Evolutionary conservation across 2,329 filamentous ascomycete species (phyloP).

Genomic region (Hymenoscyphus occultus): DNA sequence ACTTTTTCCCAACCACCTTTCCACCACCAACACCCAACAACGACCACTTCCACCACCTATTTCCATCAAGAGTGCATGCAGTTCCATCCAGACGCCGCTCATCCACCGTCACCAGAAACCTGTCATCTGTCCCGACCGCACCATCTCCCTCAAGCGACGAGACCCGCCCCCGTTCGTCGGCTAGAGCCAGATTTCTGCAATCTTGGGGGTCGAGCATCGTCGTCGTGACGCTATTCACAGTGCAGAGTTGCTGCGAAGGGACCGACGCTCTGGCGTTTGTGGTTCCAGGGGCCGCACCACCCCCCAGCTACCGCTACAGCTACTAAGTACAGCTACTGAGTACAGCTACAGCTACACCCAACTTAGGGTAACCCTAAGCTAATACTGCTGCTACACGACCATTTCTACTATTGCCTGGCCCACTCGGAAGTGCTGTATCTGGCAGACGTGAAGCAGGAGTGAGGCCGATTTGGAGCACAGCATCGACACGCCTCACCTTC

Average conservation of each 20-base stretch:
- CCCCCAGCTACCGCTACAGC: no score
- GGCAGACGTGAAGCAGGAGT: not conserved
- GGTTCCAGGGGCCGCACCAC: not conserved
- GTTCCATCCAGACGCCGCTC: not conserved
- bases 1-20: not conserved
- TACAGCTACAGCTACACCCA: not conserved
- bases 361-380: not conserved
- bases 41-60: not conserved
- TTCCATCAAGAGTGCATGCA: not conserved
- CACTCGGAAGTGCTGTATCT: not conserved
- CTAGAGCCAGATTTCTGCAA: not conserved
- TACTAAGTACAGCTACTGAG: no score
- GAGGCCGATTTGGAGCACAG: not conserved
- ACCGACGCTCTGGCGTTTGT: not conserved
- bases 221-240: constrained; percentile 8
- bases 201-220: not conserved
- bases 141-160: not conserved
- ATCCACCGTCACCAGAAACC: not conserved
- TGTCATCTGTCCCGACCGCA: not conserved
- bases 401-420: not conserved
- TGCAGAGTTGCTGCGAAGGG: not conserved
- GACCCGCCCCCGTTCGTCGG: not conserved
- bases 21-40: not conserved
- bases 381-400: not conserved
- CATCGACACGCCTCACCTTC: not conserved